Evolutionary conservation across 2,329 filamentous ascomycete genomes (phyloP).

Genomic region (Hymenoscyphus fraxineus): DNA sequence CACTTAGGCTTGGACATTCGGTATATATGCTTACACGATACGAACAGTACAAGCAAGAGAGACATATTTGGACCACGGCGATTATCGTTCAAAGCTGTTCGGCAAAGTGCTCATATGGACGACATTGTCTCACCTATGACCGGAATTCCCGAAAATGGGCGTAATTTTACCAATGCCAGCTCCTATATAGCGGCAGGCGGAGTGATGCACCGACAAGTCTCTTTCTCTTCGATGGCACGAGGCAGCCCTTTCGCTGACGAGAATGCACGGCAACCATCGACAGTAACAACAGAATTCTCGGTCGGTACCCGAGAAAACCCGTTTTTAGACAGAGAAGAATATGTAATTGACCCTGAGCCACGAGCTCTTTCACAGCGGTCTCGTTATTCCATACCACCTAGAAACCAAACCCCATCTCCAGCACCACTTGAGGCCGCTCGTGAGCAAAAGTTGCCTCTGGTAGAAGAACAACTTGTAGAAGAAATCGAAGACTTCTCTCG

Average conservation of each 20-base stretch:
- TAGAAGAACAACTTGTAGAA: constrained; percentile 5
- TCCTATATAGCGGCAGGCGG: constrained; percentile 8
- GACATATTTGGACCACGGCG: constrained; percentile 9
- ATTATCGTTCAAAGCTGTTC: constrained; percentile 7
- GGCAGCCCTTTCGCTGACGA: constrained; percentile 11
- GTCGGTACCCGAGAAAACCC: background rate
- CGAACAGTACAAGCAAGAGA: constrained; percentile 3
- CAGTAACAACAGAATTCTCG: background rate
- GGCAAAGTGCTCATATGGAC: constrained; percentile 2
- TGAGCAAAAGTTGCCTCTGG: constrained; percentile 2
- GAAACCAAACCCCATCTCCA: constrained; percentile 5
- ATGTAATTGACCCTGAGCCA: background rate
- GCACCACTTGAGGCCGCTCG: background rate
- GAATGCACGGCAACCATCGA: background rate
- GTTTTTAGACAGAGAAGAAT: constrained; percentile 1
- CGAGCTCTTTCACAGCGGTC: constrained; percentile 2
- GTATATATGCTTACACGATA: background rate
- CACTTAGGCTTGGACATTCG: background rate
- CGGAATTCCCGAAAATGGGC: constrained; percentile 9
- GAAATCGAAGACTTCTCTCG: constrained; percentile 19
- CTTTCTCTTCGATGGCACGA: constrained; percentile 6
- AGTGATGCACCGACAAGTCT: background rate
- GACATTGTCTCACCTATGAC: constrained; percentile 14
- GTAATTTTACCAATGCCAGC: constrained; percentile 2
- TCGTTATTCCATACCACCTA: background rate